Evolutionary conservation across 768 basidiomycete species (phyloP), one percentile per base, ranked within the genome.

Genomic region (Russula foetens): DNA sequence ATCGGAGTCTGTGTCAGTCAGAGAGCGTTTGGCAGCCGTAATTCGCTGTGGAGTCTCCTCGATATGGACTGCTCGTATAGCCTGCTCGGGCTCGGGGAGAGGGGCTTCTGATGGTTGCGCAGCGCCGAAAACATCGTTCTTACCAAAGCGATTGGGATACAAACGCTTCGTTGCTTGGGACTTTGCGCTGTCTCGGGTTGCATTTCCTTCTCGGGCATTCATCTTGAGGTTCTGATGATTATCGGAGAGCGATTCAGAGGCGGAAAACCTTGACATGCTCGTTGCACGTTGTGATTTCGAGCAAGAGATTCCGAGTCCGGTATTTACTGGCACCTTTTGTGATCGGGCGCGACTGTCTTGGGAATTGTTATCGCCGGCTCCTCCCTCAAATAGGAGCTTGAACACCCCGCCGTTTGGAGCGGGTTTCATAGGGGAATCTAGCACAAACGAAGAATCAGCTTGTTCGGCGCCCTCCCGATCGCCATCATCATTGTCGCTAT

Each of bases 381-480:
- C 80, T 54, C 81, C 79, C 28, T 88, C 81, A 68, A 92, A 92
- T 48, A 92, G 72, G 29, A 81, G 71, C 63, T 80, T 83, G 75
- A 90, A 92, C 2, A 77, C 77, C 69, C 81, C 86, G 53, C 79
- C 78, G 47, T 79, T 79, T 26, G 74, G 73, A 3, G 78, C 77
- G 23, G 75, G 75, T 69, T 91, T 91, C 55, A 84, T 75, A 9
- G 90, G 90, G 5, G 90, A 88, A 68, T 90, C 83, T 33, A 77
- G 81, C 5, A 92, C 76, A 68, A 87, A 84, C 12, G 79, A 81
- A 4, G 75, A 71, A 56, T 79, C 72, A 14, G 59, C 67, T 21
- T 59, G 69, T 26, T 72, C 71, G 35, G 69, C 48, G 41, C 67
- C 69, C 51, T 65, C 65, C 44, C 70, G 73, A 58, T 75, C 75